Conservation (phyloP, 164 flowering plant species). For the Buxus sempervirens region DNA sequence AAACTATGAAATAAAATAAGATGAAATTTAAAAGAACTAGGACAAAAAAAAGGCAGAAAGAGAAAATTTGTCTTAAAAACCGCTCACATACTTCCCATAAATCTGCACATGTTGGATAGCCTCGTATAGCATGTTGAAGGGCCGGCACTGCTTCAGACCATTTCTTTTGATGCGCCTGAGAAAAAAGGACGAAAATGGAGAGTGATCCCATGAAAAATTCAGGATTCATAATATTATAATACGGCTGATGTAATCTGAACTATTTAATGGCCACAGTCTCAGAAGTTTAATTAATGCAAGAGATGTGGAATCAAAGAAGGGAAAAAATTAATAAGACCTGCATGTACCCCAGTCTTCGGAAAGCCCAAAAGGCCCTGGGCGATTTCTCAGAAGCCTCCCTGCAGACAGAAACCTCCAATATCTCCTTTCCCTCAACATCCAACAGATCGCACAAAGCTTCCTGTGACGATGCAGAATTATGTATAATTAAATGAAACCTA, state of each 20-base stretch:
- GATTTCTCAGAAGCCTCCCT: conserved; percentile 70
- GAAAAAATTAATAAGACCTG: conserved; percentile 35
- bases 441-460: conserved; percentile 81
- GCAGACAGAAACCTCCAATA: conserved; percentile 63
- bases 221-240: no score
- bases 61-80: background rate
- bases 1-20: background rate
- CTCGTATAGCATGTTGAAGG: conserved; percentile 93
- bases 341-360: conserved; percentile 70
- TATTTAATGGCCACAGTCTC: background rate
- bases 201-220: background rate
- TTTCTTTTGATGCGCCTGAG: conserved; percentile 59
- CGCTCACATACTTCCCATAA: conserved; percentile 74
- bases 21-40: background rate
- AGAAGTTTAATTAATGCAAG: background rate
- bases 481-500: background rate
- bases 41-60: background rate
- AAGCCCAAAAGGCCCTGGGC: conserved; percentile 95
- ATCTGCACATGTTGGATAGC: conserved; percentile 73
- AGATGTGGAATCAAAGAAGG: background rate
- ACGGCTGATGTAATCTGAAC: no score
- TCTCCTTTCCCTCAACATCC: conserved; percentile 66
- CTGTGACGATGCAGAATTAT: conserved; percentile 24
- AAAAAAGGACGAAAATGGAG: background rate
- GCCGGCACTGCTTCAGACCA: conserved; percentile 89